Evolutionary conservation across 257 asterid species (phyloP).

Genomic region (Mentha longifolia): DNA sequence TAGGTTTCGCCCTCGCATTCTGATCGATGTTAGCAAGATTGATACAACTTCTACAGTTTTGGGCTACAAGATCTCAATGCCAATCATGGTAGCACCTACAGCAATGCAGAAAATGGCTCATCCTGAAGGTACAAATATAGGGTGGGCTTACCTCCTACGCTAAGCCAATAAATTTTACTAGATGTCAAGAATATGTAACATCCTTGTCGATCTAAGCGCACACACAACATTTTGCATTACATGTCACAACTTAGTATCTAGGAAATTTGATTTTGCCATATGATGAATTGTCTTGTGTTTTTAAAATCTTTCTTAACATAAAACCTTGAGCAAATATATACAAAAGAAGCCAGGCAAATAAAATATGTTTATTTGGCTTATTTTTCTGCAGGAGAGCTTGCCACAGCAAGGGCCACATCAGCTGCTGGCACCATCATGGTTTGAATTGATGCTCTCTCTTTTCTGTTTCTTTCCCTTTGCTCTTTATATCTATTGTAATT

Average conservation of each 20-base stretch:
- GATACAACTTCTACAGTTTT: slow-evolving; percentile 60
- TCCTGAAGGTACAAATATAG: slow-evolving; percentile 92
- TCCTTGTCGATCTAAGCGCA: too few species aligned
- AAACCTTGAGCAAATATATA: background rate
- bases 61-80: slow-evolving; percentile 80
- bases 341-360: background rate
- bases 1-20: slow-evolving; percentile 86
- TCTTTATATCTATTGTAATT: background rate
- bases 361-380: background rate
- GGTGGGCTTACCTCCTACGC: too few species aligned
- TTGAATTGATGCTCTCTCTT: slow-evolving; percentile 21
- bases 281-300: background rate
- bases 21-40: slow-evolving; percentile 74
- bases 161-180: too few species aligned
- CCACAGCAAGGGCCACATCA: slow-evolving; percentile 79
- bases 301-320: background rate
- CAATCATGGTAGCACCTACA: slow-evolving; percentile 93
- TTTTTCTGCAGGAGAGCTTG: slow-evolving; percentile 71
- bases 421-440: slow-evolving; percentile 91
- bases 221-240: background rate
- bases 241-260: background rate
- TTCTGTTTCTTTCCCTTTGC: background rate
- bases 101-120: slow-evolving; percentile 97
- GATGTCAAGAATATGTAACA: too few species aligned
- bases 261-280: background rate